Percentiles rank a stretch among this genome's conserved stretches.
Evolutionary conservation across 176 grass and related monocot genomes (phyloP).

Genomic region (Raddia distichophylla): DNA sequence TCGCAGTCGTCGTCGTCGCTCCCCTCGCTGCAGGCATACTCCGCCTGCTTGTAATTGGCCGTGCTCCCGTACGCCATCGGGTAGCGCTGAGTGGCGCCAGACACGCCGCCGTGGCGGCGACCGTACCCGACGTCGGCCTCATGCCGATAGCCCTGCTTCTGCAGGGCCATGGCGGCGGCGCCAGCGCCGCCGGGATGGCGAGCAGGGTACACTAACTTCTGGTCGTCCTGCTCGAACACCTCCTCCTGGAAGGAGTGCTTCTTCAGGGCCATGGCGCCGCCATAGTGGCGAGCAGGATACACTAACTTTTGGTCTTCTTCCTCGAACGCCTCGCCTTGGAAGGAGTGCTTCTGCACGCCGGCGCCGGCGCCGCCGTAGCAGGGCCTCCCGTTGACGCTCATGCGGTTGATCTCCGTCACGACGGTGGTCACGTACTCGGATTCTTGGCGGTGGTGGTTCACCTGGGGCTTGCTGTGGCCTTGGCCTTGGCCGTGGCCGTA

Average conservation of each 20-base stretch:
- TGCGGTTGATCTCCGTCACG: slow-evolving; percentile 37
- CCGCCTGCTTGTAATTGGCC: too few species aligned
- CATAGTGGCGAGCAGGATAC: background rate
- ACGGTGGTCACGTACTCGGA: slow-evolving; percentile 7
- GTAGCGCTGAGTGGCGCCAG: background rate
- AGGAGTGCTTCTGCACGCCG: slow-evolving; percentile 1
- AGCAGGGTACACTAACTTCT: background rate
- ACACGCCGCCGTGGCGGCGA: background rate
- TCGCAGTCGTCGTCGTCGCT: background rate
- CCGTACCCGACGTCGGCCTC: slow-evolving; percentile 9
- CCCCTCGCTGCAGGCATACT: too few species aligned
- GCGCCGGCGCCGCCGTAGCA: background rate
- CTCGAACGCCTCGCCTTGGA: slow-evolving; percentile 12
- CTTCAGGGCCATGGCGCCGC: background rate
- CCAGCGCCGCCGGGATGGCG: background rate
- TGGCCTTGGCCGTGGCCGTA: slow-evolving; percentile 8
- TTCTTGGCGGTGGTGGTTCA: slow-evolving; percentile 41
- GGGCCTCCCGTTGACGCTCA: slow-evolving; percentile 40
- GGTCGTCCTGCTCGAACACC: background rate
- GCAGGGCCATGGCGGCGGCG: too few species aligned
- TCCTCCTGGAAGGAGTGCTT: slow-evolving; percentile 13
- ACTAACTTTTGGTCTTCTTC: background rate
- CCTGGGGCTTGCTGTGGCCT: slow-evolving; percentile 33
- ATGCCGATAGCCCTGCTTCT: slow-evolving; percentile 16
- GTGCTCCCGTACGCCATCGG: background rate